Conservation (phyloP, 2,329 filamentous ascomycete genomes). For the Stemphylium lycopersici region DNA sequence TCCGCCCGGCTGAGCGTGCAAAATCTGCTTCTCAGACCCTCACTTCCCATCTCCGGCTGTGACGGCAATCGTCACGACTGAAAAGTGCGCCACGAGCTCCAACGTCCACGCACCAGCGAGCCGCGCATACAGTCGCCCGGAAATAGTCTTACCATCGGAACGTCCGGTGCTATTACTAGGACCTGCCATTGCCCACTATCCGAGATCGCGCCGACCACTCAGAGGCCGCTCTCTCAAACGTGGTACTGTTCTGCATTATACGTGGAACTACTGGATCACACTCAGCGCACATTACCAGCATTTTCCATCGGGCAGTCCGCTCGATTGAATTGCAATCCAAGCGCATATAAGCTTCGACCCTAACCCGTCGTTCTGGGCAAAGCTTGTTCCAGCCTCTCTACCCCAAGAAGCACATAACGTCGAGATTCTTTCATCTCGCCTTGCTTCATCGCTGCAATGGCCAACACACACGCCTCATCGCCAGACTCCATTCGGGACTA, state of each 20-base stretch:
- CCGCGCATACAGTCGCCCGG: neutral
- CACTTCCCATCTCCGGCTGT: neutral
- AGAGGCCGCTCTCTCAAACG: slow-evolving; percentile 22
- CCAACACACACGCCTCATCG: slow-evolving; percentile 28
- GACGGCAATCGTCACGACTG: neutral
- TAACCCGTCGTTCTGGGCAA: slow-evolving; percentile 4
- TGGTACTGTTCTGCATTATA: slow-evolving; percentile 20
- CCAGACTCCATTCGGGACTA: slow-evolving; percentile 52
- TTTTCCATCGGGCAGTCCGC: neutral
- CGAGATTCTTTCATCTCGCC: neutral
- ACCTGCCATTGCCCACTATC: slow-evolving; percentile 13
- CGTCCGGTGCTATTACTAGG: slow-evolving; percentile 23
- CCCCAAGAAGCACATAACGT: neutral
- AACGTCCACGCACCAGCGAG: neutral
- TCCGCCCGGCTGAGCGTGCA: neutral
- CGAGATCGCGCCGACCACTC: slow-evolving; percentile 24
- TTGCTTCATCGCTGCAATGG: slow-evolving; percentile 23
- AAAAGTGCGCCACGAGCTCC: neutral
- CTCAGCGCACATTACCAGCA: neutral
- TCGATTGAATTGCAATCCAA: neutral
- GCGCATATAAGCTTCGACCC: slow-evolving; percentile 20
- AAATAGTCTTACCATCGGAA: slow-evolving; percentile 16
- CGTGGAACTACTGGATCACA: slow-evolving; percentile 12
- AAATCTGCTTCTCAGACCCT: slow-evolving; percentile 1
- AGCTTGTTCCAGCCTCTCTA: neutral